Conservation (phyloP, 2,329 filamentous ascomycete genomes). For the Chalara sp. region DNA sequence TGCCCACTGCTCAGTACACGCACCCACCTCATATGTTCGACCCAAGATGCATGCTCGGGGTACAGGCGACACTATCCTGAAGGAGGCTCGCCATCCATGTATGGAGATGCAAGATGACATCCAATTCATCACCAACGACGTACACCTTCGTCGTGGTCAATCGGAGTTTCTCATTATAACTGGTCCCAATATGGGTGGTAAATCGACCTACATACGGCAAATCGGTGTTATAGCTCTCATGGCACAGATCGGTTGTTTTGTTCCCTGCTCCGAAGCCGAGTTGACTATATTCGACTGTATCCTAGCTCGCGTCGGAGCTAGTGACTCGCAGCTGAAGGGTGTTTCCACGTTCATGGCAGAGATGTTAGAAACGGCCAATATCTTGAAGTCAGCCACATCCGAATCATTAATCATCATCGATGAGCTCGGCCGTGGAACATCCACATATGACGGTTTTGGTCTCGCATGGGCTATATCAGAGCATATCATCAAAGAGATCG, state of each 20-base stretch:
- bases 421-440: constrained; percentile 91
- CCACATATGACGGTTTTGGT: constrained; percentile 96
- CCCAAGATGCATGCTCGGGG: constrained; percentile 87
- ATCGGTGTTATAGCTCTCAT: constrained; percentile 95
- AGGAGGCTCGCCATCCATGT: constrained; percentile 90
- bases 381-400: constrained; percentile 90
- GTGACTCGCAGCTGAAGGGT: constrained; percentile 93
- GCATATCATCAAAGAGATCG: constrained; percentile 92
- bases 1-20: constrained; percentile 87
- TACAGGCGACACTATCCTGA: constrained; percentile 80
- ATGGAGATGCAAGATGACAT: constrained; percentile 99
- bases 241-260: constrained; percentile 95
- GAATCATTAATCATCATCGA: constrained; percentile 98
- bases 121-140: constrained; percentile 97
- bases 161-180: constrained; percentile 76
- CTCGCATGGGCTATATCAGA: constrained; percentile 99
- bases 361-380: constrained; percentile 98
- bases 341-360: constrained; percentile 99
- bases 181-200: constrained; percentile 98
- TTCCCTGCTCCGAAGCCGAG: constrained; percentile 84
- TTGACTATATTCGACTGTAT: constrained; percentile 96
- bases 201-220: constrained; percentile 96
- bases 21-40: constrained; percentile 83
- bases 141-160: constrained; percentile 67
- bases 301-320: constrained; percentile 89